Conservation (phyloP, 2,329 filamentous ascomycete genomes). For the Xylaria sp. region DNA sequence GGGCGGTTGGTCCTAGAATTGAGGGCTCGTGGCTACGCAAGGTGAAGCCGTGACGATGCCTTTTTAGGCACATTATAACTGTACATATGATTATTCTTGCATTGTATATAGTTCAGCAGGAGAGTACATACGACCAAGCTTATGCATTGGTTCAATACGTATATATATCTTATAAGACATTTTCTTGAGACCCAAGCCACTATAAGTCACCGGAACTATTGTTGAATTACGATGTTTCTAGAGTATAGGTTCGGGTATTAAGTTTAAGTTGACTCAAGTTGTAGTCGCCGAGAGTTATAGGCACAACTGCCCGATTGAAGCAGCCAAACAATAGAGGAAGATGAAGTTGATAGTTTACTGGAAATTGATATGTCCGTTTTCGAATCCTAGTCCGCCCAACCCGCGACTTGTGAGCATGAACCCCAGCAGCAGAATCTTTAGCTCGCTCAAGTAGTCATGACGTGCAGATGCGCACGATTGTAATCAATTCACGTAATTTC, state of each 20-base stretch:
- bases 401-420: not conserved
- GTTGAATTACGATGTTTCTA: not conserved
- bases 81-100: slow-evolving; percentile 9
- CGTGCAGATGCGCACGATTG: not conserved
- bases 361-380: not conserved
- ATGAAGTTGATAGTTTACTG: too few species aligned
- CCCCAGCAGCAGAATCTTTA: too few species aligned
- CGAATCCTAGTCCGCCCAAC: too few species aligned
- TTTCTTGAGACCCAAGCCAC: not conserved
- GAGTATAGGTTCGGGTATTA: not conserved
- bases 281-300: not conserved
- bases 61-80: not conserved
- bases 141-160: not conserved
- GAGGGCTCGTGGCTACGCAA: not conserved
- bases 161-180: not conserved
- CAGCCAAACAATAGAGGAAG: not conserved
- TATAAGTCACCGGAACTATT: not conserved
- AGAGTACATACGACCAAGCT: slow-evolving; percentile 14
- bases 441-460: not conserved
- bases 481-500: not conserved
- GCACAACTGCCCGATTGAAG: not conserved
- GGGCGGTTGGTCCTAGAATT: slow-evolving; percentile 51
- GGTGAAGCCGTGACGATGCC: not conserved
- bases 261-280: not conserved
- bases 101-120: slow-evolving; percentile 29